phyloP scores from a whole-genome alignment of 768 basidiomycete genomes.

The Erythrobasidium yunnanense region DNA sequence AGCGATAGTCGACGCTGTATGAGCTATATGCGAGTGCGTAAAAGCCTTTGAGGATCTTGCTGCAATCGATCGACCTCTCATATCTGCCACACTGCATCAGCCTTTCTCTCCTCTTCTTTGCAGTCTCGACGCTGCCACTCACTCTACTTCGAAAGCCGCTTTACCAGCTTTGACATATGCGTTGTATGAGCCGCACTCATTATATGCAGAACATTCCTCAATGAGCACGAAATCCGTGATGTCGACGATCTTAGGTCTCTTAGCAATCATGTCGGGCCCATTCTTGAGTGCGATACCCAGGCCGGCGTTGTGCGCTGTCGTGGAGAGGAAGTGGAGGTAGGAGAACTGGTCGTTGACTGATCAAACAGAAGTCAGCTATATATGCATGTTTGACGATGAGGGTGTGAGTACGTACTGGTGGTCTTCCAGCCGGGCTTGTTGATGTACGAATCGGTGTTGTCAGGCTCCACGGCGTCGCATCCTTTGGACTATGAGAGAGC shows the following conservation, averaged over 20 bases:
- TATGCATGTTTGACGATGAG: too few species aligned
- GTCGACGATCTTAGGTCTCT: slow-evolving; percentile 4
- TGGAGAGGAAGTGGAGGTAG: slow-evolving; percentile 10
- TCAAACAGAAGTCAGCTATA: too few species aligned
- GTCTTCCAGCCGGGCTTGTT: slow-evolving; percentile 17
- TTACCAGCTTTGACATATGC: slow-evolving; percentile 4
- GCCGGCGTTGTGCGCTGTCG: neutral
- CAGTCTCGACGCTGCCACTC: too few species aligned
- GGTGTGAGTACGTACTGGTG: slow-evolving; percentile 11
- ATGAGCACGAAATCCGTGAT: slow-evolving; percentile 10
- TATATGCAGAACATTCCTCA: slow-evolving; percentile 7
- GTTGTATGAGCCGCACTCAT: neutral
- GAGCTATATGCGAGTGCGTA: neutral
- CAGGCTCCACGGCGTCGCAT: slow-evolving; percentile 20
- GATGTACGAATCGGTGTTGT: slow-evolving; percentile 20
- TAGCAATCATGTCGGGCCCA: slow-evolving; percentile 13
- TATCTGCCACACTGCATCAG: too few species aligned
- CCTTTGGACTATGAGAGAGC: slow-evolving; percentile 4
- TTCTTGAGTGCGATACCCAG: slow-evolving; percentile 21
- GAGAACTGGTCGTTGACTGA: neutral
- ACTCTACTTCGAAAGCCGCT: slow-evolving; percentile 17
- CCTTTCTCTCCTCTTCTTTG: too few species aligned
- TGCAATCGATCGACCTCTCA: neutral
- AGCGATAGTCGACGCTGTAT: neutral
- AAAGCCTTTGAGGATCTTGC: neutral